These are phyloP conservation scores for Breynia disticha DNA, from an alignment of 441 rosid species.

Conservation along the genomic window DNA sequence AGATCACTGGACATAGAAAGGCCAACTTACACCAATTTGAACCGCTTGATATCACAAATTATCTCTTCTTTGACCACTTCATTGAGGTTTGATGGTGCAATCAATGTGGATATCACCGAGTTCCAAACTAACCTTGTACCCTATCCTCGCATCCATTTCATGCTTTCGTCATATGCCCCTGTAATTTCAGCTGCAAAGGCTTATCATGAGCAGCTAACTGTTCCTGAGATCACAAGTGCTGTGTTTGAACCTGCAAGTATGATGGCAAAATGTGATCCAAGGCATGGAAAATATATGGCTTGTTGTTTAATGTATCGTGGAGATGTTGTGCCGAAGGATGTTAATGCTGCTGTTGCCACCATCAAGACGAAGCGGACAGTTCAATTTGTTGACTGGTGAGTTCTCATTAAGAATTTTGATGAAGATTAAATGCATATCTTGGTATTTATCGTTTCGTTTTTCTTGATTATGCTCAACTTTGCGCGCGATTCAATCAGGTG, in stretches of 20 bases:
- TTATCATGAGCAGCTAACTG: slow-evolving; percentile 67
- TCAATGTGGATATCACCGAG: slow-evolving; percentile 71
- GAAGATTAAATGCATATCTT: background rate
- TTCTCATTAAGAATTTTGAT: no score
- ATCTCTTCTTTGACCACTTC: slow-evolving; percentile 73
- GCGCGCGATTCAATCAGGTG: slow-evolving; percentile 37
- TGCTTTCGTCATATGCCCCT: slow-evolving; percentile 79
- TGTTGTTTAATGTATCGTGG: slow-evolving; percentile 84
- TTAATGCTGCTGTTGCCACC: slow-evolving; percentile 63
- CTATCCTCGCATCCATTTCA: slow-evolving; percentile 84
- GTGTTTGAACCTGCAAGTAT: slow-evolving; percentile 72
- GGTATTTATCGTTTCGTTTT: background rate
- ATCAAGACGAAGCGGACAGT: slow-evolving; percentile 69
- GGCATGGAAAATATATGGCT: slow-evolving; percentile 81
- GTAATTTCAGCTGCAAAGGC: slow-evolving; percentile 81
- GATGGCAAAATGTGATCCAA: slow-evolving; percentile 88
- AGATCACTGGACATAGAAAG: slow-evolving; percentile 71
- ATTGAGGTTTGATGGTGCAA: slow-evolving; percentile 83
- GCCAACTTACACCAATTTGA: slow-evolving; percentile 68
- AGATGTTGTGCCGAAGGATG: slow-evolving; percentile 78
- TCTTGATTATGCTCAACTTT: background rate
- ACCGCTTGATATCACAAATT: slow-evolving; percentile 62
- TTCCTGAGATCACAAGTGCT: slow-evolving; percentile 68
- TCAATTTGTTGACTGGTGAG: slow-evolving; percentile 85
- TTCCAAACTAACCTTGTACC: slow-evolving; percentile 82